phyloP scores from a whole-genome alignment of 176 grass and related monocot genomes.

The Luzula sylvatica region DNA sequence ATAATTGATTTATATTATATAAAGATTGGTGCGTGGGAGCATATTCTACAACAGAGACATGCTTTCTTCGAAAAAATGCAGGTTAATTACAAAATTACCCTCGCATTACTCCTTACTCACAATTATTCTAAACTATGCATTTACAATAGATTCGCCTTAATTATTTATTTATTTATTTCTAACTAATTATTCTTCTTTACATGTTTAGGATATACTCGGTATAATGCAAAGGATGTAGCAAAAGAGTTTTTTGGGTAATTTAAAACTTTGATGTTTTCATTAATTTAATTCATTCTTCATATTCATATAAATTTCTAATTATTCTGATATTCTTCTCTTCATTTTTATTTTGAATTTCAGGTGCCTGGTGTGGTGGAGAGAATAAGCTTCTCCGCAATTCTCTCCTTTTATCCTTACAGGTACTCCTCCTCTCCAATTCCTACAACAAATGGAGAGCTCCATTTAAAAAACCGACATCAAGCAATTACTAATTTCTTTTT shows the following conservation, averaged over 20 bases:
- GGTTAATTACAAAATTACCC: conserved; percentile 28
- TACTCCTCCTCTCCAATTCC: conserved; percentile 15
- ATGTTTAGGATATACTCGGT: conserved; percentile 93
- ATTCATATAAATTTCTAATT: background rate
- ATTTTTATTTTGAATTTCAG: conserved; percentile 30
- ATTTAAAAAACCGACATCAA: background rate
- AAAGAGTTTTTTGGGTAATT: conserved; percentile 87
- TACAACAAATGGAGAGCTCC: too few relatives aligned
- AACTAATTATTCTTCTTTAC: background rate
- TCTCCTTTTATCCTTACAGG: conserved; percentile 62
- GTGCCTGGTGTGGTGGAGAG: conserved; percentile 95
- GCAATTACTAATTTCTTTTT: background rate
- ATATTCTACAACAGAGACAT: conserved; percentile 89
- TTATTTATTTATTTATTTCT: conserved; percentile 12
- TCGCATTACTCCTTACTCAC: conserved; percentile 8
- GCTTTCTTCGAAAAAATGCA: conserved; percentile 95
- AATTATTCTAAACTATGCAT: too few relatives aligned
- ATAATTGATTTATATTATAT: too few relatives aligned
- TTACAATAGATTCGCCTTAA: too few relatives aligned
- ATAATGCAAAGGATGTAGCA: conserved; percentile 77
- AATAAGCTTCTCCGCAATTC: conserved; percentile 98
- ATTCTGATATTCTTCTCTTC: background rate
- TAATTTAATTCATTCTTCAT: background rate
- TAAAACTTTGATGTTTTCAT: background rate
- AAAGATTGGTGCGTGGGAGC: conserved; percentile 90